Conservation (phyloP, 1,284 basidiomycete species). For the Anthracocystis walkeri region DNA sequence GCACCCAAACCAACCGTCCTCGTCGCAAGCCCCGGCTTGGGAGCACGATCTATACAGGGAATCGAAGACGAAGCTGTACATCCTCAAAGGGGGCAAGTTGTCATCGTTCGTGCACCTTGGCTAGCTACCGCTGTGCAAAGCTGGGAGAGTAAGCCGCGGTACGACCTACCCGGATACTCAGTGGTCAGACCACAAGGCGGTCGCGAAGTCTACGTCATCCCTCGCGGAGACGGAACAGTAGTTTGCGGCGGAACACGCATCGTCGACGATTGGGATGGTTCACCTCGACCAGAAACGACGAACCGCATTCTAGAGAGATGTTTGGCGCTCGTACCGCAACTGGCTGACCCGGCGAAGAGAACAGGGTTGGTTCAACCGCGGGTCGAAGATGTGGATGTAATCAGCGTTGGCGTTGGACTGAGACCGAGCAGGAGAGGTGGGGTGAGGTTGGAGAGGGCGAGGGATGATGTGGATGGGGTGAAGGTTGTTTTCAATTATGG, state of each 20-base stretch:
- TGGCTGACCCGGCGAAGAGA: conserved; percentile 22
- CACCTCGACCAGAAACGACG: conserved; percentile 45
- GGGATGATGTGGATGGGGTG: conserved; percentile 18
- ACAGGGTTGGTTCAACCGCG: conserved; percentile 8
- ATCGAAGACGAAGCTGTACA: conserved; percentile 39
- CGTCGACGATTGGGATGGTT: conserved; percentile 41
- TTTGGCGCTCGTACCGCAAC: conserved; percentile 37
- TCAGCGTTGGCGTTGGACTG: conserved; percentile 55
- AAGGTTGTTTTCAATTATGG: conserved; percentile 47
- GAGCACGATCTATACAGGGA: conserved; percentile 43
- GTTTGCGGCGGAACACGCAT: conserved; percentile 62
- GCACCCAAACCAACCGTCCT: conserved; percentile 20
- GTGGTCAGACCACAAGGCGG: conserved; percentile 41
- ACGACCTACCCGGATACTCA: conserved; percentile 30
- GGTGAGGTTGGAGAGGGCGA: conserved; percentile 39
- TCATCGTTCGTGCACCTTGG: conserved; percentile 60
- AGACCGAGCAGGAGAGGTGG: conserved; percentile 55
- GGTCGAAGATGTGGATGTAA: conserved; percentile 47
- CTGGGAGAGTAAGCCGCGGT: neutral
- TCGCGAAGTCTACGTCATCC: conserved; percentile 60
- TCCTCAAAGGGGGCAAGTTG: conserved; percentile 60
- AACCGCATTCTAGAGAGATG: conserved; percentile 48
- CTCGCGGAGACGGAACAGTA: conserved; percentile 56
- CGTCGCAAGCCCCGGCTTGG: conserved; percentile 53
- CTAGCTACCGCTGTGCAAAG: conserved; percentile 13